phyloP scores from a whole-genome alignment of 2,329 filamentous ascomycete genomes.

The Curvularia spicifera region DNA sequence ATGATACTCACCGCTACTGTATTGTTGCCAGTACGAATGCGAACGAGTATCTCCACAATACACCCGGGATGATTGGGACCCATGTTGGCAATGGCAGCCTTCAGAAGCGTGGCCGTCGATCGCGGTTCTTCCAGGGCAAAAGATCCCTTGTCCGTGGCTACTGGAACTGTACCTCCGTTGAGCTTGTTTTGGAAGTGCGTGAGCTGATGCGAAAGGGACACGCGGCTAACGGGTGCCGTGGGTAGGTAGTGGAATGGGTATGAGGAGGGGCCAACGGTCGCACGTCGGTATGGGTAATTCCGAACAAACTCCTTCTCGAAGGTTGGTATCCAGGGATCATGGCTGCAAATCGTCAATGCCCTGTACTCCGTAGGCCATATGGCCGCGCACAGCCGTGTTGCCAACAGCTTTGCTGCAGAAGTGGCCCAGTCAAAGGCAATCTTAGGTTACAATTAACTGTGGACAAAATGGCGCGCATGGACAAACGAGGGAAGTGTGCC shows the following conservation, averaged over 20 bases:
- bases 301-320: conserved; percentile 34
- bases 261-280: conserved; percentile 24
- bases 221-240: conserved; percentile 18
- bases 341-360: conserved; percentile 18
- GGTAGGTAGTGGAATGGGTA: conserved; percentile 12
- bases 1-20: conserved; percentile 17
- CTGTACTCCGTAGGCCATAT: not conserved
- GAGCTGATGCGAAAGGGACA: conserved; percentile 12
- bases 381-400: conserved; percentile 26
- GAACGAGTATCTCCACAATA: conserved; percentile 20
- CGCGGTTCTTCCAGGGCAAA: conserved; percentile 1
- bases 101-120: conserved; percentile 13
- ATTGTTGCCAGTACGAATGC: conserved; percentile 13
- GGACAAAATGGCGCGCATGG: conserved; percentile 3
- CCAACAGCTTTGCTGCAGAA: conserved; percentile 5
- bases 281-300: conserved; percentile 24
- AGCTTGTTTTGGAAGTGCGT: conserved; percentile 12
- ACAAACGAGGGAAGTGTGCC: not conserved
- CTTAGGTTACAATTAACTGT: conserved; percentile 4
- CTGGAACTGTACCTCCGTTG: conserved; percentile 10
- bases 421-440: conserved; percentile 9
- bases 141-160: conserved; percentile 1
- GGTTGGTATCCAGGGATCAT: conserved; percentile 25
- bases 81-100: conserved; percentile 11
- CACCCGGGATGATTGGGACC: conserved; percentile 13